Evolutionary conservation across 169 alveolate species (phyloP).

Genomic region (Cryptosporidium ryanae): DNA sequence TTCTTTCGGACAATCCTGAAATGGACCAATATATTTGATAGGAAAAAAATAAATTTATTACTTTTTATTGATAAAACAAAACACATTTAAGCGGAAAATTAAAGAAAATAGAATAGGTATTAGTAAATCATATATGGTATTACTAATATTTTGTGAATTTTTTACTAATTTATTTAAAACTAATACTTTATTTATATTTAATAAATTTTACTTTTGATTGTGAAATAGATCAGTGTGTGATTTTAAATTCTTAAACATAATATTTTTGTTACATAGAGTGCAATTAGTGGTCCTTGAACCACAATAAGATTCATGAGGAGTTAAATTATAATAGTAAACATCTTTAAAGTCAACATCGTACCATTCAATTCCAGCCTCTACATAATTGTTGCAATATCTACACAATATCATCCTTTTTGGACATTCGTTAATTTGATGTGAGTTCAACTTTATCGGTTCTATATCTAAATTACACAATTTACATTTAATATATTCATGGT

Average conservation of each 20-base stretch:
- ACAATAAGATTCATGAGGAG: slow-evolving; percentile 78
- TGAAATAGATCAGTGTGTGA: slow-evolving; percentile 21
- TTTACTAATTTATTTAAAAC: too few species aligned
- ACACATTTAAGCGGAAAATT: too few species aligned
- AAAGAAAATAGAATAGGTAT: too few species aligned
- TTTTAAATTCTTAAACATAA: slow-evolving; percentile 61
- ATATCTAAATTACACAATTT: slow-evolving; percentile 20
- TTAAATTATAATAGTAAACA: slow-evolving; percentile 60
- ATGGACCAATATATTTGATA: slow-evolving; percentile 5
- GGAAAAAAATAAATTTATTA: background rate
- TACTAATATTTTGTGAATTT: too few species aligned
- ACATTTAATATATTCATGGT: slow-evolving; percentile 33
- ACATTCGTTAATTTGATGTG: slow-evolving; percentile 69
- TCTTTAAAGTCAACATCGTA: slow-evolving; percentile 60
- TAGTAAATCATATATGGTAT: too few species aligned
- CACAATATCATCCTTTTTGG: slow-evolving; percentile 75
- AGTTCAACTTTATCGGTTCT: slow-evolving; percentile 20
- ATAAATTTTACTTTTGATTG: background rate
- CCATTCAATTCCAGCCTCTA: slow-evolving; percentile 75
- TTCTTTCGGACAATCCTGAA: slow-evolving; percentile 1
- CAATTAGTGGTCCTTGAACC: slow-evolving; percentile 77
- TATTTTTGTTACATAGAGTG: slow-evolving; percentile 41
- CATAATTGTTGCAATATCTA: slow-evolving; percentile 75
- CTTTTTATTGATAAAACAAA: too few species aligned
- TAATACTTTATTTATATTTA: background rate